Evolutionary conservation across 1,284 basidiomycete species (phyloP).

Genomic region (Filobasidium uniguttulatum): DNA sequence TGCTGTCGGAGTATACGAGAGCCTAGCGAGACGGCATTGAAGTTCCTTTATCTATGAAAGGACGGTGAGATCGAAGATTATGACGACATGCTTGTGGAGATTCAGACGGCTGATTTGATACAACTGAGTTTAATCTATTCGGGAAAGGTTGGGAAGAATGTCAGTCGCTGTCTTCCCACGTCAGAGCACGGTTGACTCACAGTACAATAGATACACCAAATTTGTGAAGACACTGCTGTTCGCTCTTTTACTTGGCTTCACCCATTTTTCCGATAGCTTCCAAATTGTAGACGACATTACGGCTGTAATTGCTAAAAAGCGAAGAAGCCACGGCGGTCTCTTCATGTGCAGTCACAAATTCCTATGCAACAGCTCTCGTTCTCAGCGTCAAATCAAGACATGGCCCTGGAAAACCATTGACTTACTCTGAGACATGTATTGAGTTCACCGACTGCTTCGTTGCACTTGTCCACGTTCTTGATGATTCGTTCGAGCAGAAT

Average conservation of each 20-base stretch:
- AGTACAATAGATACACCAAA: no score
- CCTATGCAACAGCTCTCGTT: background rate
- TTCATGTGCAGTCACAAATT: background rate
- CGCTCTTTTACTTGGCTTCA: slow-evolving; percentile 18
- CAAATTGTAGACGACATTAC: slow-evolving; percentile 74
- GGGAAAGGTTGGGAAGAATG: no score
- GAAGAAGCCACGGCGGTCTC: slow-evolving; percentile 46
- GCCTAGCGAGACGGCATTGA: no score
- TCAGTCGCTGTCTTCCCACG: no score
- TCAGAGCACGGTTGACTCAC: no score
- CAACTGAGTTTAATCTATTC: no score
- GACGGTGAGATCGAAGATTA: no score
- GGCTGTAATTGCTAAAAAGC: slow-evolving; percentile 62
- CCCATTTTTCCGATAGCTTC: slow-evolving; percentile 42
- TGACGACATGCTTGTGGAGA: no score
- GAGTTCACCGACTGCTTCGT: slow-evolving; percentile 35
- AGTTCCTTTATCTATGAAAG: no score
- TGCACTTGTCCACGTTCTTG: slow-evolving; percentile 54
- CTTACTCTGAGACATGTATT: slow-evolving; percentile 34
- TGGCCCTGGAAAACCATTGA: slow-evolving; percentile 1
- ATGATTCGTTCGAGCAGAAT: slow-evolving; percentile 76
- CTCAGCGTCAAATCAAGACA: background rate
- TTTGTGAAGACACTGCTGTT: no score
- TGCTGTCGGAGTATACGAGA: no score
- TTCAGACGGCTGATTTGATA: no score